Evolutionary conservation across 495 filamentous ascomycete genomes (phyloP), one percentile per base, ranked within the genome.

Genomic region (Xylaria scruposa): DNA sequence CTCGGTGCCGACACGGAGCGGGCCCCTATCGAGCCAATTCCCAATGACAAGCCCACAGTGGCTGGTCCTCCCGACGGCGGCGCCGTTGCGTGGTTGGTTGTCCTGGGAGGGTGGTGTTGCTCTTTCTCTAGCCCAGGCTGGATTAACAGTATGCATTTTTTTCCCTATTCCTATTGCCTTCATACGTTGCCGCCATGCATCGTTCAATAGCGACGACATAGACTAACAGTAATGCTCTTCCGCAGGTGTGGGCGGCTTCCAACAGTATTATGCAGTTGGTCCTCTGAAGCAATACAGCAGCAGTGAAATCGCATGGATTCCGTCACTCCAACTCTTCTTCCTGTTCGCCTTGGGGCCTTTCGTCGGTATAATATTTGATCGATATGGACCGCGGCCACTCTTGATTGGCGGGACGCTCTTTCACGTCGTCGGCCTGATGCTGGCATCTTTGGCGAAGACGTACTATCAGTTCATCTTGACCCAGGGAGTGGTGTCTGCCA

Each of bases 381-480:
- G 74, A 9, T 80, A 80, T 67, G 79, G 80, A 7, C 76, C 81
- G 7, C 13, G 19, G 0, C 67, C 58, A 24, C 71, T 79, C 5
- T 78, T 76, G 40, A 73, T 81, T 42, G 76, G 81, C 49, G 70
- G 75, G 0, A 61, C 58, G 7, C 66, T 73, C 12, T 13, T 54
- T 36, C 59, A 73, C 69, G 72, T 58, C 59, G 15, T 65, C 42
- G 33, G 31, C 42, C 31, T 62, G 59, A 15, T 61, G 58, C 58
- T 61, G 29, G 58, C 58, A 19, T 61, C 58, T 19, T 61, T 90
- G 1, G 83, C 85, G 1, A 82, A 76, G 9, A 73, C 88, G 74
- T 91, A 90, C 77, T 91, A 85, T 67, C 89, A 91, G 61, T 83
- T 90, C 75, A 69, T 90, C 9, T 76, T 91, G 3, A 76, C 82